Evolutionary conservation across 257 asterid genomes (phyloP).

Genomic region (Apocynum venetum): DNA sequence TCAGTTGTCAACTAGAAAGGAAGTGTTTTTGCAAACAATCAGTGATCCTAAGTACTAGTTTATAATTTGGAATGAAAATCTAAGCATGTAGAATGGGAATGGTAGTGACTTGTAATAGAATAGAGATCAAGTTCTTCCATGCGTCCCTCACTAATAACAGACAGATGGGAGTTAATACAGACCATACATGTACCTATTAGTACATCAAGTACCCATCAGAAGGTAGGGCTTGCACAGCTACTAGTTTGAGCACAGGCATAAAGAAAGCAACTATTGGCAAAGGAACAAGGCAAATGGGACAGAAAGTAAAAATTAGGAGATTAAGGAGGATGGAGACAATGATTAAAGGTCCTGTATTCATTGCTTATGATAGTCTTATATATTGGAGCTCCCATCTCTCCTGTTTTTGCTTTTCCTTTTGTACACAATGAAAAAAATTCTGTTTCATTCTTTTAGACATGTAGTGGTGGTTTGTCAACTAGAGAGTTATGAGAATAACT

Average conservation of each 20-base stretch:
- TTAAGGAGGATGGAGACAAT: no score
- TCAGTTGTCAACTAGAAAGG: not conserved
- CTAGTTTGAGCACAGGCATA: not conserved
- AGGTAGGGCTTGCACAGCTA: not conserved
- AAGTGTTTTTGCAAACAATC: not conserved
- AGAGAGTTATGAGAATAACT: not conserved
- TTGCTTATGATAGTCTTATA: not conserved
- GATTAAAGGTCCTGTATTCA: not conserved
- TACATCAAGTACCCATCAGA: not conserved
- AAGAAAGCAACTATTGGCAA: not conserved
- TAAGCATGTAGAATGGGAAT: not conserved
- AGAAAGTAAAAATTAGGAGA: not conserved
- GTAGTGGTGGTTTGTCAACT: not conserved
- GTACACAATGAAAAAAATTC: not conserved
- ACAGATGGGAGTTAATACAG: not conserved
- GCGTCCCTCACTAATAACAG: not conserved
- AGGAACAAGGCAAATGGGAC: not conserved
- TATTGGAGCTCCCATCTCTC: not conserved
- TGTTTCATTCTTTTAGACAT: not conserved
- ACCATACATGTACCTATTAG: conserved; percentile 5
- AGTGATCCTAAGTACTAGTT: not conserved
- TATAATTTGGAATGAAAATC: not conserved
- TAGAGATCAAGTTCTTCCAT: no score
- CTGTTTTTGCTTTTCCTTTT: not conserved
- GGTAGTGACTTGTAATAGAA: no score